Percentiles rank a stretch among this genome's conserved stretches.
phyloP scores from a whole-genome alignment of 2,329 filamentous ascomycete species.

The Triangularia verruculosa region DNA sequence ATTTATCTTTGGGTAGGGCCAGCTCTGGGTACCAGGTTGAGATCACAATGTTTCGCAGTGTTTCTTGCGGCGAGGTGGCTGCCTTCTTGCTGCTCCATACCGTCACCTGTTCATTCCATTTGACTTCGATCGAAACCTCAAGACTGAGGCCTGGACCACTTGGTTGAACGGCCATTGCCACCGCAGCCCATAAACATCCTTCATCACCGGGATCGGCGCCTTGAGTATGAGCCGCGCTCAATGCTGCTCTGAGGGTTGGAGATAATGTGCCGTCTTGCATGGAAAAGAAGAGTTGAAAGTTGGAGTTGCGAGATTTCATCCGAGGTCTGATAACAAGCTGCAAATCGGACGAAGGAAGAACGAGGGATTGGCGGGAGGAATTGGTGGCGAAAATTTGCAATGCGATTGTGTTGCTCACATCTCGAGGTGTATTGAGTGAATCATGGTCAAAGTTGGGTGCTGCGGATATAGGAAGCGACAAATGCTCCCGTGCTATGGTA shows the following conservation, averaged over 20 bases:
- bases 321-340: conserved; percentile 18
- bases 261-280: conserved; percentile 8
- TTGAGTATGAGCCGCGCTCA: conserved; percentile 18
- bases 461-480: conserved; percentile 14
- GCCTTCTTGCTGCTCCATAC: conserved; percentile 19
- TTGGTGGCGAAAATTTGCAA: conserved; percentile 9
- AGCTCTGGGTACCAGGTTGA: conserved; percentile 22
- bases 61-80: conserved; percentile 18
- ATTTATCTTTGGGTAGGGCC: not conserved
- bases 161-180: conserved; percentile 17
- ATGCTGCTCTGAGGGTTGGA: not conserved
- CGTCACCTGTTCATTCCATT: conserved; percentile 31
- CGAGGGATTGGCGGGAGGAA: not conserved
- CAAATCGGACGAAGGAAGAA: not conserved
- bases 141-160: conserved; percentile 6
- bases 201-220: conserved; percentile 16
- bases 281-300: conserved; percentile 12
- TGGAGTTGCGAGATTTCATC: conserved; percentile 4
- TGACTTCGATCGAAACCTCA: conserved; percentile 24
- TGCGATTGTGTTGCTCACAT: conserved; percentile 15
- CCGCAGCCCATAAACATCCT: conserved; percentile 26
- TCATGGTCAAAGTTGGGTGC: not conserved
- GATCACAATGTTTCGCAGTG: conserved; percentile 25
- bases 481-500: conserved; percentile 21
- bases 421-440: not conserved